Base-by-base conservation (phyloP, 768 basidiomycete genomes). In the Podaxis carcinomalis region DNA sequence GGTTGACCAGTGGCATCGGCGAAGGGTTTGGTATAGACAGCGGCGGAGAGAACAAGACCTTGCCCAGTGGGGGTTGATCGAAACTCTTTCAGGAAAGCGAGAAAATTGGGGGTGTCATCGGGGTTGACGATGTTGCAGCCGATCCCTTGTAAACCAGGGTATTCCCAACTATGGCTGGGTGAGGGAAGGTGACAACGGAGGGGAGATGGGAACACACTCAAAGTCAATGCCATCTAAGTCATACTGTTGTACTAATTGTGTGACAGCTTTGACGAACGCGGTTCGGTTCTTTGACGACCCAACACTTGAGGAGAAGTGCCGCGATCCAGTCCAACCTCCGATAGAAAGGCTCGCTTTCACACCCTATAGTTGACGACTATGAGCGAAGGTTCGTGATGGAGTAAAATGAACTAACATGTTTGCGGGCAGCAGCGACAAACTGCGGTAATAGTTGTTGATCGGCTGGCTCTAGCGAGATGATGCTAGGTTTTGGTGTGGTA, bases 91-190 rank as follows among this genome's bases (percentile, higher is more conserved):
- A 96, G 80, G 79, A 95, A 90, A 11, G 78, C 67, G 44, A 95
- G 82, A 74, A 89, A 89, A 73, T 97, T 95, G 63, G 80, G 78
- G 0, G 89, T 87, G 72, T 97, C 95, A 56, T 81, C 67, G 3
- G 79, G 63, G 23, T 83, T 82, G 50, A 85, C 72, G 5, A 70
- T 71, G 74, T 96, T 96, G 68, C 90, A 91, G 5, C 81, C 80
- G 19, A 89, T 80, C 14, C 92, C 93, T 49, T 75, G 75, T 10
- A 74, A 74, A 40, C 79, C 83, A 39, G 93, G 94, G 69, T 92
- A 96, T 71, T 95, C 93, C 93, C 92, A 94, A 68, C 90, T 91
- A 62, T 9, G 37, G 27, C 11, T 19, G 36, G 51, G 23, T 56
- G 55, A 59, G 52, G 57, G 50, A 5, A 64, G 49, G 39, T 64